Evolutionary conservation across 768 basidiomycete species (phyloP).

Genomic region (Cubamyces lactineus): DNA sequence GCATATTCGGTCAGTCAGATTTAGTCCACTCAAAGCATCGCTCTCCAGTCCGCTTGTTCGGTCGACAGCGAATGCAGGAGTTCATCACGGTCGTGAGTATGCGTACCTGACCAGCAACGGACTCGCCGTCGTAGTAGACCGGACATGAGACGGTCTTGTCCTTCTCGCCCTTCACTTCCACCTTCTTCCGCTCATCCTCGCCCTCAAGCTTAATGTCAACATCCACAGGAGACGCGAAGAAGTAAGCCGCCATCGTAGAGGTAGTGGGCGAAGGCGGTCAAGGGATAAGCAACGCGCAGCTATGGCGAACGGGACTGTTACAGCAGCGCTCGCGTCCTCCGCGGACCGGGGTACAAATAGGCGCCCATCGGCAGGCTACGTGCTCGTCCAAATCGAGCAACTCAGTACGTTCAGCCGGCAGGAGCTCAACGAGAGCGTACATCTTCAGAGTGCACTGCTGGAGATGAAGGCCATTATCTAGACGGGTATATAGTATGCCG

Average conservation of each 20-base stretch:
- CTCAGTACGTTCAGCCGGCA: too few relatives aligned
- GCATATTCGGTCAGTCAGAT: background rate
- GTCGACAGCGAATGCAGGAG: background rate
- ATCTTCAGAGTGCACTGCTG: too few relatives aligned
- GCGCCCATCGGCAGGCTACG: background rate
- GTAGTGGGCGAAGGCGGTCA: background rate
- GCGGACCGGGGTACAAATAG: conserved; percentile 1
- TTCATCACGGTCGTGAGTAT: too few relatives aligned
- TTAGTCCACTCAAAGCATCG: too few relatives aligned
- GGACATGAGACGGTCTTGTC: conserved; percentile 85
- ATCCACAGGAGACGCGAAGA: conserved; percentile 91
- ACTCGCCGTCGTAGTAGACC: conserved; percentile 95
- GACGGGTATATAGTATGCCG: too few relatives aligned
- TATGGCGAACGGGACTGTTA: background rate
- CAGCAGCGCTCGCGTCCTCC: background rate
- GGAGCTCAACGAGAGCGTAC: too few relatives aligned
- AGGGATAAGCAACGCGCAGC: conserved; percentile 5
- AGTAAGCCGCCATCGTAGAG: conserved; percentile 66
- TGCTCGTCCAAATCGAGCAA: too few relatives aligned
- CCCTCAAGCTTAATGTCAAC: conserved; percentile 87
- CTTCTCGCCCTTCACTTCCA: conserved; percentile 90
- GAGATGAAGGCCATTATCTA: too few relatives aligned
- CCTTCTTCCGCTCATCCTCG: conserved; percentile 85
- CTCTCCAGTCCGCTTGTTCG: too few relatives aligned
- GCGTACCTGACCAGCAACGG: conserved; percentile 82